Base-by-base conservation (phyloP, 768 basidiomycete species). In the Leccinellum albellum region DNA sequence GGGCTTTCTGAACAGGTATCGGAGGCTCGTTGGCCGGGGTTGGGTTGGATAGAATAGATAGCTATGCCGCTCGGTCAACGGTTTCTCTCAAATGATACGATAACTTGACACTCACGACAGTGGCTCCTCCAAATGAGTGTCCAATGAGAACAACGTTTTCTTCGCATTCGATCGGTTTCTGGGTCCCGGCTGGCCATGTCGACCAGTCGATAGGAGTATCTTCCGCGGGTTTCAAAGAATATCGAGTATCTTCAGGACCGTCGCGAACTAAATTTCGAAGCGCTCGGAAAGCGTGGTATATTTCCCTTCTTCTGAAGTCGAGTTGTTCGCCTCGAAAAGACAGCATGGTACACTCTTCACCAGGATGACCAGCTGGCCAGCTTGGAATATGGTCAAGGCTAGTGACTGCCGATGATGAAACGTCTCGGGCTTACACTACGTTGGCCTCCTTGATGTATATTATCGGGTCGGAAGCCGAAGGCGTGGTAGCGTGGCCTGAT, bases 281-380 rank as follows among this genome's bases (percentile, higher is more conserved):
- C 1, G 82, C 75, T n/a, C 71, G 66, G 60, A 86, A 86, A 9
- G 82, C 77, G 29, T 79, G 77, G 70, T 88, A 83, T 21, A 93
- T 75, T 71, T 95, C 93, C 54, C 78, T 74, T 54, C 78, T 78
- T 10, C 94, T 82, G 51, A 91, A 82, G 12, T 75, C 76, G 7
- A 94, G 81, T 61, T 96, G 92, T 51, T 89, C 79, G 0, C 74
- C 73, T 55, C 92, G 81, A 54, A 93, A 79, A 4, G 80, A 75
- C 20, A 80, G 66, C 17, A 78, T 71, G 10, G 59, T 59, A 23
- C 71, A 37, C 8, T 67, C 57, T 20, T 60, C 50, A 61, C 51
- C 33, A 53, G 68, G 51, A 55, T 46, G 37, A 21, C 54, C 55
- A 5, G 54, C 35, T 24, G 69, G 68, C 67, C 76, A 70, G 6